Evolutionary conservation across 1,284 basidiomycete species (phyloP).

Genomic region (Sporisorium reilianum): DNA sequence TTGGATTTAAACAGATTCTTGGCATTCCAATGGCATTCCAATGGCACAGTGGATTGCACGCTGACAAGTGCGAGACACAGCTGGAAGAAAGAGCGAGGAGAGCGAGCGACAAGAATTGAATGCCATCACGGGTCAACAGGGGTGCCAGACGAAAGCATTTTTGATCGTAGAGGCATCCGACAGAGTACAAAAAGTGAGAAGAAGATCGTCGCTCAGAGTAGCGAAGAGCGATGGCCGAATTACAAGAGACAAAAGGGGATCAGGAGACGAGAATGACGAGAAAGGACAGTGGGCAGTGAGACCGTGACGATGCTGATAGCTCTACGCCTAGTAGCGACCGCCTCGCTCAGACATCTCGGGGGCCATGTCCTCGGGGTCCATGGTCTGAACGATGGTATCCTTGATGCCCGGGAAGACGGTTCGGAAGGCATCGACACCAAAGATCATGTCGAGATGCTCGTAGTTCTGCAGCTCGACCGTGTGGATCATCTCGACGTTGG

Average conservation of each 20-base stretch:
- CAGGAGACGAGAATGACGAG: background rate
- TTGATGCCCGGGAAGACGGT: constrained; percentile 65
- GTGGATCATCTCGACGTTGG: constrained; percentile 67
- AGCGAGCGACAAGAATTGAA: background rate
- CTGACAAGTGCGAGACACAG: background rate
- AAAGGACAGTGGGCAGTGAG: constrained; percentile 12
- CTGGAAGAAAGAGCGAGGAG: background rate
- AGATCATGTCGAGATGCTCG: constrained; percentile 67
- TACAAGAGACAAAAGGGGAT: constrained; percentile 3
- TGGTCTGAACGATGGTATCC: constrained; percentile 65
- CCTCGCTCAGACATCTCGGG: constrained; percentile 42
- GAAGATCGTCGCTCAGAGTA: background rate
- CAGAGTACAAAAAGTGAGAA: background rate
- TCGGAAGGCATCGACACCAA: constrained; percentile 64
- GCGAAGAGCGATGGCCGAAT: background rate
- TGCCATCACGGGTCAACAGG: background rate
- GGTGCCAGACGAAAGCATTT: background rate
- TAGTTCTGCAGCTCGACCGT: constrained; percentile 67
- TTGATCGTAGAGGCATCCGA: background rate
- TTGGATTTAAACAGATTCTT: background rate
- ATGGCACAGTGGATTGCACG: background rate
- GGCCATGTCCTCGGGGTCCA: constrained; percentile 52
- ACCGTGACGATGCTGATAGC: background rate
- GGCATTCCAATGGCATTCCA: background rate
- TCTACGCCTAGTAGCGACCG: constrained; percentile 13